Evolutionary conservation across 768 basidiomycete species (phyloP).

Genomic region (Coprinopsis cinerea): DNA sequence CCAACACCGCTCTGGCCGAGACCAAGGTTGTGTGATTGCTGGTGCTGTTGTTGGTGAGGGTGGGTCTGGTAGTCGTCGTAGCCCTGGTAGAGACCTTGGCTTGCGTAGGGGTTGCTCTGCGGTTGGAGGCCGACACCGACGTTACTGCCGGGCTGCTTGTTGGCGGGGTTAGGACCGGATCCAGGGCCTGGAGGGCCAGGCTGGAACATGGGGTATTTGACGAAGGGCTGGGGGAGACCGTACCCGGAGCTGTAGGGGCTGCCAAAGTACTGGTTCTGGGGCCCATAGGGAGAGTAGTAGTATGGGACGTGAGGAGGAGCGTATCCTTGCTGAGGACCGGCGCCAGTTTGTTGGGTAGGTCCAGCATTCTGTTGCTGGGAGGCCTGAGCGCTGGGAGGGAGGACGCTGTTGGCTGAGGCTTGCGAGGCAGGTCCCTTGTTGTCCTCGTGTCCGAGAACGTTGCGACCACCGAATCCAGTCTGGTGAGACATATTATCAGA

Average conservation of each 20-base stretch:
- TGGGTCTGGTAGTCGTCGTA: slow-evolving; percentile 50
- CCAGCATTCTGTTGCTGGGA: slow-evolving; percentile 49
- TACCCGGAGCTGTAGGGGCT: slow-evolving; percentile 56
- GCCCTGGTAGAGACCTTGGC: slow-evolving; percentile 53
- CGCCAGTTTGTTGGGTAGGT: slow-evolving; percentile 55
- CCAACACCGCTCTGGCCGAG: slow-evolving; percentile 35
- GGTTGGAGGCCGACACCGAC: slow-evolving; percentile 42
- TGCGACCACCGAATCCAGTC: slow-evolving; percentile 57
- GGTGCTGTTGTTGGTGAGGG: slow-evolving; percentile 50
- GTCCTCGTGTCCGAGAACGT: slow-evolving; percentile 67
- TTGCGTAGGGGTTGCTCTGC: slow-evolving; percentile 54
- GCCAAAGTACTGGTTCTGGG: slow-evolving; percentile 74
- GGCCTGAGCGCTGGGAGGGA: slow-evolving; percentile 50
- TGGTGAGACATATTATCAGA: slow-evolving; percentile 67
- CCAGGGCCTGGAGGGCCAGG: slow-evolving; percentile 65
- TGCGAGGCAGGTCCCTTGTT: slow-evolving; percentile 62
- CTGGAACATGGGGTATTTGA: slow-evolving; percentile 75
- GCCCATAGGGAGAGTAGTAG: slow-evolving; percentile 59
- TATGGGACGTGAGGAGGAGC: slow-evolving; percentile 52
- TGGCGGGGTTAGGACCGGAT: slow-evolving; percentile 55
- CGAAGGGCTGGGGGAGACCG: slow-evolving; percentile 62
- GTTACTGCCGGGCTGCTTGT: slow-evolving; percentile 58
- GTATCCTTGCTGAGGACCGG: slow-evolving; percentile 55
- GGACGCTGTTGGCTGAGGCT: slow-evolving; percentile 40
- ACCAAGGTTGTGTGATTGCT: slow-evolving; percentile 43